These are phyloP conservation scores for Saposhnikovia divaricata DNA, from an alignment of 129 eudicot species.

Conservation along the genomic window DNA sequence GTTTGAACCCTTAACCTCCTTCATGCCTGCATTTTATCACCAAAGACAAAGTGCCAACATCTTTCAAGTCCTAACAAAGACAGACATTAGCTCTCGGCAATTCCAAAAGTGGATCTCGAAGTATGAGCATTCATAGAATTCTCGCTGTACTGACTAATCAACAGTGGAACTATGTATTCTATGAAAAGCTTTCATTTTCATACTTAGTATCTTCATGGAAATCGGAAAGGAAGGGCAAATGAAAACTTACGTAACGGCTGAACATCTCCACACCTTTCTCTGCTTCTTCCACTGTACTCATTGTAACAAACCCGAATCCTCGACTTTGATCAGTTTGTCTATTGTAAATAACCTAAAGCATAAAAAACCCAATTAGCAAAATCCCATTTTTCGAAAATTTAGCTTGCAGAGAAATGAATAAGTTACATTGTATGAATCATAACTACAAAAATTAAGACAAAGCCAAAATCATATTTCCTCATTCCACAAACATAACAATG, in stretches of 20 bases:
- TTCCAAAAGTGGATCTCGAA: neutral
- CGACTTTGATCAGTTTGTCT: constrained; percentile 81
- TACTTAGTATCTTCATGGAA: neutral
- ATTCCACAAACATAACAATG: neutral
- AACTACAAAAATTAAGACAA: neutral
- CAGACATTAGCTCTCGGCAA: neutral
- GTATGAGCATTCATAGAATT: neutral
- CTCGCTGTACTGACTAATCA: neutral
- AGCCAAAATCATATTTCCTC: neutral
- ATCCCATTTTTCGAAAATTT: neutral
- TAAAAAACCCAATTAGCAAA: neutral
- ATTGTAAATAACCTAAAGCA: constrained; percentile 67
- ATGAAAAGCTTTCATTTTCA: neutral
- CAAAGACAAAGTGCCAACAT: neutral
- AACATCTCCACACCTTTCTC: constrained; percentile 68
- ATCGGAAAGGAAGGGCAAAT: neutral
- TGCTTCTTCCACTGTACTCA: constrained; percentile 88
- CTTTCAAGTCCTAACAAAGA: neutral
- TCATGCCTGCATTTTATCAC: neutral
- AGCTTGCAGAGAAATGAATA: neutral
- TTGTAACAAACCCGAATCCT: constrained; percentile 87
- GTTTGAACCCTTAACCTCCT: neutral
- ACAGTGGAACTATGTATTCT: neutral
- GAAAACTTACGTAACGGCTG: constrained; percentile 46
- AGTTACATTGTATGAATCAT: neutral